Conservation (phyloP, 495 filamentous ascomycete genomes). For the Hypoxylon trugodes region DNA sequence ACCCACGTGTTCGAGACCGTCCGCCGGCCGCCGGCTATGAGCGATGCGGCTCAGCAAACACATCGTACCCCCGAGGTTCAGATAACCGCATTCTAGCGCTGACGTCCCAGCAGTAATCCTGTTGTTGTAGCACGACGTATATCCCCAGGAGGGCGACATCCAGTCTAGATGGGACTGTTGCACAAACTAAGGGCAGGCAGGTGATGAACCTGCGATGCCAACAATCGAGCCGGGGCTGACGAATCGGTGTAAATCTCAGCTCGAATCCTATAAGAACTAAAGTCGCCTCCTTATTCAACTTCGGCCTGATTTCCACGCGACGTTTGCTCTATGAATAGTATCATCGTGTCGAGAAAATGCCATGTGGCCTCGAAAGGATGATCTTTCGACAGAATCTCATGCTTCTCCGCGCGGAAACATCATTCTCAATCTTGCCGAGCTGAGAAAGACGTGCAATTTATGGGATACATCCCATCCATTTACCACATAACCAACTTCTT, state of each 20-base stretch:
- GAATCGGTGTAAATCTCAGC: slow-evolving; percentile 17
- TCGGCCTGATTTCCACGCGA: too few species aligned
- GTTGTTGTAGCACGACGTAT: slow-evolving; percentile 23
- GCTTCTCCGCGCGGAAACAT: too few species aligned
- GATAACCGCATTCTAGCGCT: slow-evolving; percentile 28
- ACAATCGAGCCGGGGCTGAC: background rate
- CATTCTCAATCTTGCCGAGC: too few species aligned
- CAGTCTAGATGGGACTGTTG: slow-evolving; percentile 36
- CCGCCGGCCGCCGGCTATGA: slow-evolving; percentile 1
- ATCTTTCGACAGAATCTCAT: too few species aligned
- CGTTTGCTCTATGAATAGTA: too few species aligned
- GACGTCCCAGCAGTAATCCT: slow-evolving; percentile 7
- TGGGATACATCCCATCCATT: too few species aligned
- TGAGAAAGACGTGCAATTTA: too few species aligned
- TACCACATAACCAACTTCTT: too few species aligned
- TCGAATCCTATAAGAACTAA: background rate
- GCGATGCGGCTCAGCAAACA: slow-evolving; percentile 20
- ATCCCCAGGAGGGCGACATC: slow-evolving; percentile 13
- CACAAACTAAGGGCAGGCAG: slow-evolving; percentile 17
- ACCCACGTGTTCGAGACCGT: slow-evolving; percentile 21
- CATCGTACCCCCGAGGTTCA: slow-evolving; percentile 6
- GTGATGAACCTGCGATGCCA: background rate
- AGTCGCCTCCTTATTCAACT: too few species aligned
- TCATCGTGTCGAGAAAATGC: too few species aligned
- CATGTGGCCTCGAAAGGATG: too few species aligned